Evolutionary conservation across 257 asterid genomes (phyloP).

Genomic region (Lycium ferocissimum): DNA sequence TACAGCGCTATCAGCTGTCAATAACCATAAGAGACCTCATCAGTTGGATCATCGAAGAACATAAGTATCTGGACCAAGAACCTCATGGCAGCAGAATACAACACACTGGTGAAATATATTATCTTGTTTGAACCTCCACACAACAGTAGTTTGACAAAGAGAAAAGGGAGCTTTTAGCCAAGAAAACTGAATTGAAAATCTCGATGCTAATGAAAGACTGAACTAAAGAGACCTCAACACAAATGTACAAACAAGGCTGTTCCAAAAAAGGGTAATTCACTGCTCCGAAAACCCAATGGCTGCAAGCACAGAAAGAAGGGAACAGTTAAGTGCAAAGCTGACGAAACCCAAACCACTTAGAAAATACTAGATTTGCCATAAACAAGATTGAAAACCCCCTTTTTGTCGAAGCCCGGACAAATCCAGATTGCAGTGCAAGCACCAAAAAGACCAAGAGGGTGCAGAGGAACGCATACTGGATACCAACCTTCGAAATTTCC

Average conservation of each 20-base stretch:
- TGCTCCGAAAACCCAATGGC: background rate
- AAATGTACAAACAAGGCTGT: background rate
- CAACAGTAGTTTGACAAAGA: no score
- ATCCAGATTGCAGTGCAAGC: background rate
- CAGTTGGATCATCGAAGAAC: no score
- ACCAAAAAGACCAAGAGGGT: no score
- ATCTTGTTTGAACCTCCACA: no score
- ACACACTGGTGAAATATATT: no score
- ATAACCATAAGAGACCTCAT: no score
- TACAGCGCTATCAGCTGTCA: no score
- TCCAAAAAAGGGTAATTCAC: background rate
- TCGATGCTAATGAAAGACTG: background rate
- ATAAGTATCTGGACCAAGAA: no score
- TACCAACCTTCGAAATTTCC: no score
- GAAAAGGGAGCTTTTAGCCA: no score
- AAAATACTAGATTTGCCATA: background rate
- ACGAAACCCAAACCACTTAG: background rate
- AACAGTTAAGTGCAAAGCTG: background rate
- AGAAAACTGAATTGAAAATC: no score
- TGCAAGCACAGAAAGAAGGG: background rate
- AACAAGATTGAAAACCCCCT: background rate
- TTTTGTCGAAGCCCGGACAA: background rate
- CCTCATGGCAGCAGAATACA: no score
- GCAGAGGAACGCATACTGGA: background rate
- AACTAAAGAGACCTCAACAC: background rate